phyloP scores from a whole-genome alignment of 78 protist genomes.

The Dictyostelium citrinum region DNA sequence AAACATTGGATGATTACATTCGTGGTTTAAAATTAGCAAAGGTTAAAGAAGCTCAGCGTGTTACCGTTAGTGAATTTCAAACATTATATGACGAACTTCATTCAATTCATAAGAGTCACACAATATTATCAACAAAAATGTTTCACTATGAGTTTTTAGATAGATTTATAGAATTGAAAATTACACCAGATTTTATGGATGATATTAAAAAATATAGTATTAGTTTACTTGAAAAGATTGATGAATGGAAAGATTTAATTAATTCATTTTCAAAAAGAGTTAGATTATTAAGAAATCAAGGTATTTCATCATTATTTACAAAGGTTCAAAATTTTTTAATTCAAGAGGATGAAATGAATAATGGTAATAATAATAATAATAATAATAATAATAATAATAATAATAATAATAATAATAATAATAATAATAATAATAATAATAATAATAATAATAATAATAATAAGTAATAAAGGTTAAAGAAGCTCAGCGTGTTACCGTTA shows the following conservation, averaged over 20 bases:
- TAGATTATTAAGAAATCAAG: slow-evolving; percentile 17
- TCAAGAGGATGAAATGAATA: background rate
- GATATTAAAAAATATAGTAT: background rate
- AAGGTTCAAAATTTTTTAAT: background rate
- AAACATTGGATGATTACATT: slow-evolving; percentile 24
- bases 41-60: background rate
- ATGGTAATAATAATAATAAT: background rate
- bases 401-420: too few relatives aligned
- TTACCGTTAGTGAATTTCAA: background rate
- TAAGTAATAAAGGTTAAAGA: background rate
- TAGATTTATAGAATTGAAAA: background rate
- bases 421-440: too few relatives aligned
- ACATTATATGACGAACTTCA: background rate
- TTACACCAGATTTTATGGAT: background rate
- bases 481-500: background rate
- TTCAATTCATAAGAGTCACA: background rate
- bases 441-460: too few relatives aligned
- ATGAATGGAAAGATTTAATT: background rate
- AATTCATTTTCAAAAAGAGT: background rate
- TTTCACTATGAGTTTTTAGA: background rate
- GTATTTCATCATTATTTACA: slow-evolving; percentile 24
- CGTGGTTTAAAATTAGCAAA: slow-evolving; percentile 47
- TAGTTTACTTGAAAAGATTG: background rate
- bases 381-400: background rate
- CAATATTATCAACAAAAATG: background rate